Conservation (phyloP, 331 rosid species). For the Quercus lobata region DNA sequence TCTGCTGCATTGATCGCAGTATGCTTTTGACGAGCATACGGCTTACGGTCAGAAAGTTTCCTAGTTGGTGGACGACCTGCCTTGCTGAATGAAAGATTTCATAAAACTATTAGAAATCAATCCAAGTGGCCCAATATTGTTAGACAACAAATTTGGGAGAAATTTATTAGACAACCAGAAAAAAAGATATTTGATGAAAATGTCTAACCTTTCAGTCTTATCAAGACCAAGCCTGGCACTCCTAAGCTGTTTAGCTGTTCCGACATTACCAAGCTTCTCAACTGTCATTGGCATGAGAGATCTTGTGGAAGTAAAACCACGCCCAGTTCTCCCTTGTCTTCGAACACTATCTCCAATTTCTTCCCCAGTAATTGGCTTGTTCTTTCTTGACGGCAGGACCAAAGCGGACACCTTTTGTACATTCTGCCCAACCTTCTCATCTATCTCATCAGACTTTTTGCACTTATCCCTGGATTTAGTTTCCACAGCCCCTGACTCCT, state of each 20-base stretch:
- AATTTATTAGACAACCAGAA: constrained; percentile 14
- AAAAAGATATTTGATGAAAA: constrained; percentile 12
- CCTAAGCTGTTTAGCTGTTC: constrained; percentile 88
- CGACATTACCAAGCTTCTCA: constrained; percentile 66
- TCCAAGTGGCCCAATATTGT: constrained; percentile 15
- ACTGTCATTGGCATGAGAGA: constrained; percentile 53
- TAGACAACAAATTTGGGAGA: neutral
- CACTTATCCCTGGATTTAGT: constrained; percentile 71
- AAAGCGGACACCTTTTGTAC: constrained; percentile 60
- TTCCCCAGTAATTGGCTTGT: constrained; percentile 65
- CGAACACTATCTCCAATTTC: constrained; percentile 90
- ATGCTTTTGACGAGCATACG: constrained; percentile 84
- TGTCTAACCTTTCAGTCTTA: constrained; percentile 68
- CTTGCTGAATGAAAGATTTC: constrained; percentile 63
- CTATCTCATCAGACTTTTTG: constrained; percentile 58
- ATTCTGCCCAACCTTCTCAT: constrained; percentile 64
- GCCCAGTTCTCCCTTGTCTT: constrained; percentile 92
- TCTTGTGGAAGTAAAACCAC: constrained; percentile 58
- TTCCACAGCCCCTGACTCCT: constrained; percentile 82
- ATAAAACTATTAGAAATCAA: constrained; percentile 31
- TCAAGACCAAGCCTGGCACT: constrained; percentile 73
- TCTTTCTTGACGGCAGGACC: constrained; percentile 64
- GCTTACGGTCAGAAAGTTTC: constrained; percentile 83
- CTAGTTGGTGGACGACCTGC: constrained; percentile 95
- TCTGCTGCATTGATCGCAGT: constrained; percentile 61